Conservation (phyloP, 495 filamentous ascomycete species). For the Endocarpon pusillum region DNA sequence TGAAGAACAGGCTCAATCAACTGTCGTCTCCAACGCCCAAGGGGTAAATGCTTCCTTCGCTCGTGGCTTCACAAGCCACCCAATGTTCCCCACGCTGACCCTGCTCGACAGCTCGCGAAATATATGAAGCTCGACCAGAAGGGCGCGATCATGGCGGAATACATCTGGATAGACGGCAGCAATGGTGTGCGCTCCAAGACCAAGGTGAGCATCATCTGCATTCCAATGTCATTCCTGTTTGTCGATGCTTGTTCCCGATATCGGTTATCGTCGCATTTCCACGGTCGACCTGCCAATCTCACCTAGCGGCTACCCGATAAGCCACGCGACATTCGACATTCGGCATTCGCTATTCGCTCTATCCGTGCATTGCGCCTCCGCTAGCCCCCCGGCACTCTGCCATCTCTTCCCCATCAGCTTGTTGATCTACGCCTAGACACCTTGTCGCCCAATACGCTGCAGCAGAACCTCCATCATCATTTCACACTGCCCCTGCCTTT, state of each 20-base stretch:
- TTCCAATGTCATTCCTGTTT: neutral
- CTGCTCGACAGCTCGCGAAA: slow-evolving; percentile 55
- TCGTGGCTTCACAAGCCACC: neutral
- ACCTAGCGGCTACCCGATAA: no score
- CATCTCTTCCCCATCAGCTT: no score
- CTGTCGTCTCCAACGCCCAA: slow-evolving; percentile 14
- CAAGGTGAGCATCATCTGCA: slow-evolving; percentile 46
- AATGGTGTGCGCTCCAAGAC: slow-evolving; percentile 76
- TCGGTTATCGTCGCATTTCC: neutral
- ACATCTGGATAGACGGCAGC: slow-evolving; percentile 86
- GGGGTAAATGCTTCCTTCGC: slow-evolving; percentile 11
- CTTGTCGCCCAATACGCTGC: slow-evolving; percentile 1
- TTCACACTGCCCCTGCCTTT: no score
- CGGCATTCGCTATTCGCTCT: no score
- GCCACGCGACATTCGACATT: no score
- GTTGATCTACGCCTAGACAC: no score
- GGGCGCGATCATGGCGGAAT: slow-evolving; percentile 74
- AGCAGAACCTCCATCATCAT: slow-evolving; percentile 8
- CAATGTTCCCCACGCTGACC: neutral
- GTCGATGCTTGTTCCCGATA: neutral
- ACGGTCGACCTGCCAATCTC: no score
- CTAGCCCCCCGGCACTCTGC: no score
- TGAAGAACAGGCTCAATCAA: slow-evolving; percentile 12
- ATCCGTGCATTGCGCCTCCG: no score
- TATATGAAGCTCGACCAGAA: slow-evolving; percentile 85